These are phyloP conservation scores for Xanthoconium separans DNA, from an alignment of 1,284 basidiomycete species.

Conservation along the genomic window DNA sequence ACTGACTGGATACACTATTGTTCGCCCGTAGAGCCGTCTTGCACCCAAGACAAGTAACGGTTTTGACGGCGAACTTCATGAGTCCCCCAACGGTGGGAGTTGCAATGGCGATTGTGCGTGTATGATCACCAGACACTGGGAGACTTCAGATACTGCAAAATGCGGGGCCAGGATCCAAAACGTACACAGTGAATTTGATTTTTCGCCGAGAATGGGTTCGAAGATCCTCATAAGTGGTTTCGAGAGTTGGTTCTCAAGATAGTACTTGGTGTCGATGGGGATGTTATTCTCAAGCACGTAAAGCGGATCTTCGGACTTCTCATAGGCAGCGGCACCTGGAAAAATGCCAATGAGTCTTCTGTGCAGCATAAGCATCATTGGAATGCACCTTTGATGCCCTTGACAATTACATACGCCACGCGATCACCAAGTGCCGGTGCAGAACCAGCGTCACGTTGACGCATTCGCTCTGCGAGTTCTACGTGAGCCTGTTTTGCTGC, in stretches of 20 bases:
- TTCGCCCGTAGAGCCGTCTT: conserved; percentile 79
- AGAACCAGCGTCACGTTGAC: conserved; percentile 90
- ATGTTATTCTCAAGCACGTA: conserved; percentile 96
- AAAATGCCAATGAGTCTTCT: not conserved
- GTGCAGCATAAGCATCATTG: not conserved
- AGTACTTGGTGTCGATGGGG: conserved; percentile 95
- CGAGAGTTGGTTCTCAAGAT: conserved; percentile 93
- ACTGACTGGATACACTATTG: conserved; percentile 68
- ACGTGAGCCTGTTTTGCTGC: conserved; percentile 92
- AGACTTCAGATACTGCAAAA: conserved; percentile 10
- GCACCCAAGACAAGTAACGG: conserved; percentile 89
- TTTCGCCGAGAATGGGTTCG: conserved; percentile 94
- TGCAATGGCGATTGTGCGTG: conserved; percentile 89
- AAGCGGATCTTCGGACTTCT: conserved; percentile 95
- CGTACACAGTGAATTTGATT: conserved; percentile 80
- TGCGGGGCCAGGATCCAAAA: conserved; percentile 12
- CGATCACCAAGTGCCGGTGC: conserved; percentile 93
- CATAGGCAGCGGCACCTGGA: conserved; percentile 91
- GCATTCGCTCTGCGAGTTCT: conserved; percentile 93
- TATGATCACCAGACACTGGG: conserved; percentile 90
- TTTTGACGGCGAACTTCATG: conserved; percentile 97
- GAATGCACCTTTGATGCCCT: conserved; percentile 81
- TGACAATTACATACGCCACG: conserved; percentile 96
- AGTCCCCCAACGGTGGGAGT: conserved; percentile 92
- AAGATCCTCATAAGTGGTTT: conserved; percentile 96